Percentiles rank a stretch among this genome's conserved stretches.
These are phyloP conservation scores for Oxytropis ochrocephala DNA, from an alignment of 306 rosid genomes.

Conservation along the genomic window DNA sequence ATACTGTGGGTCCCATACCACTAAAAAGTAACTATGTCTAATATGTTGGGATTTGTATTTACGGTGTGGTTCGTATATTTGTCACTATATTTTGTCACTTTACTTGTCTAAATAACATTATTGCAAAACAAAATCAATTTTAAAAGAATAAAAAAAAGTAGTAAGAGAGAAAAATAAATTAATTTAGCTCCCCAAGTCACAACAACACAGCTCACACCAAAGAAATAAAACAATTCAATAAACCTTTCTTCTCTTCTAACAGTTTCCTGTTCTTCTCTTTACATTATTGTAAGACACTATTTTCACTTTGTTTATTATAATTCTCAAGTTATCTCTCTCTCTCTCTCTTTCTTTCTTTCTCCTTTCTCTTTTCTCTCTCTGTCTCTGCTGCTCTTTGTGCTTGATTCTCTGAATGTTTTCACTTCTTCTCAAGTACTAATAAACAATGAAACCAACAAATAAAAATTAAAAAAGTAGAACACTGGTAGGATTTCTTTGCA, in stretches of 20 bases:
- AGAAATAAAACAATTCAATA: not conserved
- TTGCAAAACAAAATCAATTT: not conserved
- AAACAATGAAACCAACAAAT: not conserved
- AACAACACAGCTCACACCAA: conserved; percentile 38
- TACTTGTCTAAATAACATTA: no score
- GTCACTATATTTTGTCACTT: no score
- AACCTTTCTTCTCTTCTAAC: conserved; percentile 28
- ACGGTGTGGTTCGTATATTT: no score
- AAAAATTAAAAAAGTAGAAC: not conserved
- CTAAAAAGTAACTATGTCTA: no score
- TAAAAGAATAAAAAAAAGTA: not conserved
- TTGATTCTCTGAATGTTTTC: conserved; percentile 9
- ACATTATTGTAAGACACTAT: conserved; percentile 13
- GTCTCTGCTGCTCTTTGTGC: not conserved
- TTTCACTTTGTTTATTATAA: conserved; percentile 7
- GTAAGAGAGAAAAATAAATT: not conserved
- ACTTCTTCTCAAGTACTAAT: conserved; percentile 13
- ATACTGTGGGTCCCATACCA: no score
- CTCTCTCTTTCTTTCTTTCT: not conserved
- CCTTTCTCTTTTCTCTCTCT: not conserved
- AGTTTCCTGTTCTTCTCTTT: conserved; percentile 11
- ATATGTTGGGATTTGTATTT: no score
- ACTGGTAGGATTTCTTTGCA: conserved; percentile 17
- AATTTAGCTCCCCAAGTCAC: conserved; percentile 38
- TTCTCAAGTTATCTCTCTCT: not conserved